phyloP scores from a whole-genome alignment of 345 rosid species.

The Eucalyptus fibrosa region DNA sequence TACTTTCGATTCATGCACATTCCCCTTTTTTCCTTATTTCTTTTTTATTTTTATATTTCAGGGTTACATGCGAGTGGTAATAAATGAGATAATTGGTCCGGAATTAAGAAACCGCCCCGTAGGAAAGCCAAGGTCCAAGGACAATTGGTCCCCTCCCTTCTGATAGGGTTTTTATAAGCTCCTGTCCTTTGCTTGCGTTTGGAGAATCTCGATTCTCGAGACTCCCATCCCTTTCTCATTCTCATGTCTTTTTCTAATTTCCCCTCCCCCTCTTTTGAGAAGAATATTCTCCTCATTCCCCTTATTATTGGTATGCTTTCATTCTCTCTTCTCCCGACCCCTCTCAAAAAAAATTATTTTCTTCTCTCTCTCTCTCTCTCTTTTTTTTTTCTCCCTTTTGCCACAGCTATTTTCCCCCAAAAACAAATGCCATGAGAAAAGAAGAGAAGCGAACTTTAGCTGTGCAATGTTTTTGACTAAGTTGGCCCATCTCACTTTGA shows the following conservation, averaged over 20 bases:
- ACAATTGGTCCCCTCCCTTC: neutral
- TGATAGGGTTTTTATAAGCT: neutral
- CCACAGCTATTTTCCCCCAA: neutral
- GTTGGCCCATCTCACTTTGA: neutral
- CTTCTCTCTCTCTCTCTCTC: no score
- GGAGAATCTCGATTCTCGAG: neutral
- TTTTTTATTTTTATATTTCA: fast-evolving
- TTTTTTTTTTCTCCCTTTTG: neutral
- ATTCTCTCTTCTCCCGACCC: neutral
- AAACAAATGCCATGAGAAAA: neutral
- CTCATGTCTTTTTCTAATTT: neutral
- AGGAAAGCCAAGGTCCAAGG: neutral
- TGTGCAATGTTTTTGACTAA: neutral
- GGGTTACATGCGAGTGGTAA: neutral
- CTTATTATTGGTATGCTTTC: neutral
- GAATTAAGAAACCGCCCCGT: conserved; percentile 31
- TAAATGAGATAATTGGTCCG: conserved; percentile 13
- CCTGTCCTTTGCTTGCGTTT: neutral
- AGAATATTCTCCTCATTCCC: neutral
- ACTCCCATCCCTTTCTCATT: neutral
- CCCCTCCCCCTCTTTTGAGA: neutral
- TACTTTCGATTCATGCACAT: neutral
- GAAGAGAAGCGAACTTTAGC: neutral
- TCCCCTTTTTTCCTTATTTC: neutral
- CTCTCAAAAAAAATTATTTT: no score